A percentile compares a stretch with the other conserved stretches of the same genome.
phyloP scores from a whole-genome alignment of 768 basidiomycete species.

The Polyporus arcularius region DNA sequence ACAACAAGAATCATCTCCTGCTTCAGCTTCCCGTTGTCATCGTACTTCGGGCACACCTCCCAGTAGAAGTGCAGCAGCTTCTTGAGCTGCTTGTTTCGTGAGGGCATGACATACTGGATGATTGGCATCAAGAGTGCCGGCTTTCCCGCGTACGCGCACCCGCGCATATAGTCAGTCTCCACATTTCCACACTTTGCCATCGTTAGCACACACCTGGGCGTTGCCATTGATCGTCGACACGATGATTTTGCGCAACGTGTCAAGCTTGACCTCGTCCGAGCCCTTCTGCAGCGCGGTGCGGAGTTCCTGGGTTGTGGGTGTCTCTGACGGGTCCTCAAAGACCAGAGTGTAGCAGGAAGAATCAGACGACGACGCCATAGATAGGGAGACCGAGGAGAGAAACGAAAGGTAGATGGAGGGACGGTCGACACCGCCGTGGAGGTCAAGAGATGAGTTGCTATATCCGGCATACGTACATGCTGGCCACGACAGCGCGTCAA shows the following conservation, averaged over 20 bases:
- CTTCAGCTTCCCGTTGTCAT: constrained; percentile 95
- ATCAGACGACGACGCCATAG: constrained; percentile 47
- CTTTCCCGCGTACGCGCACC: constrained; percentile 40
- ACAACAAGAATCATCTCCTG: constrained; percentile 99
- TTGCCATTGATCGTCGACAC: constrained; percentile 94
- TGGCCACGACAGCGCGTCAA: constrained; percentile 6
- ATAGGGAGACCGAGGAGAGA: constrained; percentile 24
- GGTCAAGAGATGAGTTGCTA: constrained; percentile 19
- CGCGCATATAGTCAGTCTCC: constrained; percentile 4
- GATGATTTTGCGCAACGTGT: constrained; percentile 93
- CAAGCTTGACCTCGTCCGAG: constrained; percentile 94
- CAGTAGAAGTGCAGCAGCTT: constrained; percentile 95
- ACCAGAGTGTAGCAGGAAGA: constrained; percentile 78
- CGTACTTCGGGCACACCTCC: constrained; percentile 98
- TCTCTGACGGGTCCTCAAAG: constrained; percentile 70
- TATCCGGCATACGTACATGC: constrained; percentile 18
- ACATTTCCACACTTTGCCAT: neutral
- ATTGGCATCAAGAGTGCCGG: constrained; percentile 95
- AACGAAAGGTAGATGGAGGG: neutral
- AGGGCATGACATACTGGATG: constrained; percentile 97
- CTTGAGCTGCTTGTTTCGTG: constrained; percentile 94
- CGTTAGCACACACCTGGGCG: constrained; percentile 63
- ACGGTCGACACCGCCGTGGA: constrained; percentile 19
- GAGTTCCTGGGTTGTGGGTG: constrained; percentile 80
- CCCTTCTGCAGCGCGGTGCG: constrained; percentile 89